Base-by-base conservation (phyloP, 2,329 filamentous ascomycete species). In the Camptophora hylomeconis region DNA sequence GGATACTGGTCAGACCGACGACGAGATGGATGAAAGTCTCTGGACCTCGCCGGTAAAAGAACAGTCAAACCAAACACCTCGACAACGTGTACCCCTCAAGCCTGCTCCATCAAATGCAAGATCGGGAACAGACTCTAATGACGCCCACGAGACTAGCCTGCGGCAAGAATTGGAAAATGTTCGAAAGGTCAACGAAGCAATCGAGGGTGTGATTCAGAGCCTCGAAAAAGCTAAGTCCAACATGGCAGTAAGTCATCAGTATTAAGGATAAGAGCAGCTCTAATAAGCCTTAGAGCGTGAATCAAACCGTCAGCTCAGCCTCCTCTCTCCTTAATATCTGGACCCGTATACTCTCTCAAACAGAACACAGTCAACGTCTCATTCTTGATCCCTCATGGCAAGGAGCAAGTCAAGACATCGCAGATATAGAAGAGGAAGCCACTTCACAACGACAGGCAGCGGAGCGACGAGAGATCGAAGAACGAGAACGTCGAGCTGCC, bases 311-410 rank as follows among this genome's bases (percentile, higher is more conserved):
- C 22, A 69, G 70, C 41, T 87, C 86, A 31, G 84, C 89, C 3
- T 92, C 86, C 9, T 80, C 80, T 1, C 69, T 98, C 9, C 73
- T 98, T 17, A 84, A 92, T 46, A 92, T 86, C 10, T 98, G 87
- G 87, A 92, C 84, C 6, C 76, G 84, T 29, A 94, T 98, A 41
- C 70, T 98, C 8, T 89, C 83, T 5, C 89, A 98, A 55, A 94
- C 89, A 4, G 89, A 98, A 56, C 89, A 98, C 57, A 95, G 92
- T 50, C 86, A 95, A 53, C 75, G 89, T 14, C 63, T 98, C 28
- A 77, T 98, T 24, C 66, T 95, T 24, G 80, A 93, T 48, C 80
- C 83, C 2, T 65, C 73, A 34, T 98, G 87, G 84, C 78, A 87
- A 49, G 89, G 89, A 32, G 80, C 86, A 16, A 80, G 73, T 4